phyloP scores from a whole-genome alignment of 768 basidiomycete genomes.

The Auricularia cornea region DNA sequence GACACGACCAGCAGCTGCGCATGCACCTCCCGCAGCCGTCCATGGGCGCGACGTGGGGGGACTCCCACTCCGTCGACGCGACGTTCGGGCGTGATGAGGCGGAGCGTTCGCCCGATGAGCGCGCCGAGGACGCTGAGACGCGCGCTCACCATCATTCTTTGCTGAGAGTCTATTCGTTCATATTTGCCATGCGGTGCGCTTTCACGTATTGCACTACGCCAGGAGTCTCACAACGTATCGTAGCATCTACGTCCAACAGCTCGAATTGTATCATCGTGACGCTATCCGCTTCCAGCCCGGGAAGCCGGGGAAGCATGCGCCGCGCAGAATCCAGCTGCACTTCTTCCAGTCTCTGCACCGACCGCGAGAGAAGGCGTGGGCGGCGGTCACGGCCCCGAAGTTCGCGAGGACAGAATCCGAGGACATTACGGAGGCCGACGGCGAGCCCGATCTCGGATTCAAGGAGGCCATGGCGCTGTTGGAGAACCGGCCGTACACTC shows the following conservation, averaged over 20 bases:
- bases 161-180: constrained; percentile 16
- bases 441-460: constrained; percentile 11
- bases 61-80: not conserved
- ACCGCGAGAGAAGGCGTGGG: constrained; percentile 2
- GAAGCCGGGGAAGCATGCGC: constrained; percentile 11
- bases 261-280: constrained; percentile 6
- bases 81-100: constrained; percentile 1
- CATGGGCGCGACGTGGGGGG: constrained; percentile 10
- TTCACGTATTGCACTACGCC: not conserved
- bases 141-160: constrained; percentile 12
- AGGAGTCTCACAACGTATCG: constrained; percentile 1
- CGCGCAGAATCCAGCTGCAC: constrained; percentile 17
- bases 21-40: constrained; percentile 13
- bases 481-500: constrained; percentile 11
- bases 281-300: not conserved
- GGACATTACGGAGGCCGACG: not conserved
- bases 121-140: constrained; percentile 2
- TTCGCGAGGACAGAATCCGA: not conserved
- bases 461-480: constrained; percentile 21
- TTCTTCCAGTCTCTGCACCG: constrained; percentile 17
- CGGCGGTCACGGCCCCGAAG: not conserved
- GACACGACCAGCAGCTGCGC: constrained; percentile 7
- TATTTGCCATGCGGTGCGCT: constrained; percentile 17
- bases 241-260: constrained; percentile 16
- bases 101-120: constrained; percentile 2